These are phyloP conservation scores for Plasmodium gonderi DNA, from an alignment of 169 alveolate genomes.

Conservation along the genomic window DNA sequence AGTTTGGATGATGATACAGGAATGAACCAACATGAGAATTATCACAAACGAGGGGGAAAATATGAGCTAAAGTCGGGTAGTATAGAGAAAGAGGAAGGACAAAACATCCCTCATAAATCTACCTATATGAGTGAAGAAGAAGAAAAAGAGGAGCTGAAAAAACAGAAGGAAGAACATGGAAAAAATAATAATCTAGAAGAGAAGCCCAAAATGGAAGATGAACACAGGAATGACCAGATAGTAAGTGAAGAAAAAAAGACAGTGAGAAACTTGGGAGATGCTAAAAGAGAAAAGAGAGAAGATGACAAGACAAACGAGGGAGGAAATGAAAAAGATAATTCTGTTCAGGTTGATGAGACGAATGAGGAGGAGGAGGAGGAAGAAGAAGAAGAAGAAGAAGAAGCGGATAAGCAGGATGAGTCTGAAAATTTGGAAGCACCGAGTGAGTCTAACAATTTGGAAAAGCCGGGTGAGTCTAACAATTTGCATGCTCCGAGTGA, in stretches of 20 bases:
- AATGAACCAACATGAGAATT: background rate
- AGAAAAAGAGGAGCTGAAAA: background rate
- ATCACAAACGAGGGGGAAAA: background rate
- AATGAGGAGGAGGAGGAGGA: background rate
- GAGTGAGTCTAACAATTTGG: too few species aligned
- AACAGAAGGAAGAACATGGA: background rate
- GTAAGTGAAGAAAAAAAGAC: background rate
- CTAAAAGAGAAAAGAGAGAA: background rate
- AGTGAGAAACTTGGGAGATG: background rate
- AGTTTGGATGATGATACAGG: background rate
- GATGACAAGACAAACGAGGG: background rate
- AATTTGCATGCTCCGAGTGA: too few species aligned
- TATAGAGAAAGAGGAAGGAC: background rate
- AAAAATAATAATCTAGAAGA: background rate
- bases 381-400: background rate
- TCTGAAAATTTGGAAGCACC: slow-evolving; percentile 28
- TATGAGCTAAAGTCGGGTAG: background rate
- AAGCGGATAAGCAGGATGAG: background rate
- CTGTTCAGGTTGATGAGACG: background rate
- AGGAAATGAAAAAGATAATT: background rate
- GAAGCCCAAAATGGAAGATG: background rate
- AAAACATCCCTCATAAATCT: too few species aligned
- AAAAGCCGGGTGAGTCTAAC: too few species aligned
- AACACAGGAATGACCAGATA: background rate
- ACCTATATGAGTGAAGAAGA: background rate